Percentiles rank a stretch among this genome's conserved stretches.
Evolutionary conservation across 805 yeast genomes (phyloP).

Genomic region (Suhomyces prunicola): DNA sequence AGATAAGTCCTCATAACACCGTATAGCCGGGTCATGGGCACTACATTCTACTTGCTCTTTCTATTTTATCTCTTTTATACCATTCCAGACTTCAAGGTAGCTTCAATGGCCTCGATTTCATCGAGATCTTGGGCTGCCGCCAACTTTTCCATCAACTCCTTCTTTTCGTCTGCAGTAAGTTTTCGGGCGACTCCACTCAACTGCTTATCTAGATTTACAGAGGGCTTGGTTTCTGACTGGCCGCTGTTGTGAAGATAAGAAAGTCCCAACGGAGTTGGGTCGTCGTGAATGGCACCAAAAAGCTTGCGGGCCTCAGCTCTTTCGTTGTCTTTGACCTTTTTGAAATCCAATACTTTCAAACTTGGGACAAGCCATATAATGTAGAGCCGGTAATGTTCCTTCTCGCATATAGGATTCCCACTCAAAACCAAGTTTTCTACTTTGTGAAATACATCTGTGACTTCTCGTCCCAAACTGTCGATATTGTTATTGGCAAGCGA

Average conservation of each 20-base stretch:
- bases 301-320: conserved; percentile 41
- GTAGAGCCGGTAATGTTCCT: conserved; percentile 55
- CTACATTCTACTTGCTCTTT: not conserved
- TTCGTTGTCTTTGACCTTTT: conserved; percentile 56
- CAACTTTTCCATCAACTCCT: conserved; percentile 50
- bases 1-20: too few species aligned
- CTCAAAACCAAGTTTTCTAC: conserved; percentile 49
- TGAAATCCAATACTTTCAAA: conserved; percentile 64
- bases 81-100: conserved; percentile 33
- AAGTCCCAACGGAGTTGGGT: conserved; percentile 14
- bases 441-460: conserved; percentile 27
- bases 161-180: conserved; percentile 54
- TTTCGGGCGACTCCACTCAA: conserved; percentile 38
- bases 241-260: conserved; percentile 4
- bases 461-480: conserved; percentile 38
- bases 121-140: conserved; percentile 63
- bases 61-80: not conserved
- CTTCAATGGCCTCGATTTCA: conserved; percentile 73
- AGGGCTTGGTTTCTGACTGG: conserved; percentile 11
- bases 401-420: conserved; percentile 56
- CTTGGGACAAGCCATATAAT: conserved; percentile 62
- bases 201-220: conserved; percentile 25
- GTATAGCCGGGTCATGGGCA: too few species aligned
- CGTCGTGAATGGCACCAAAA: conserved; percentile 32
- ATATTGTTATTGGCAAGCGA: conserved; percentile 54